phyloP scores from a whole-genome alignment of 345 rosid species.

The Murraya koenigii region DNA sequence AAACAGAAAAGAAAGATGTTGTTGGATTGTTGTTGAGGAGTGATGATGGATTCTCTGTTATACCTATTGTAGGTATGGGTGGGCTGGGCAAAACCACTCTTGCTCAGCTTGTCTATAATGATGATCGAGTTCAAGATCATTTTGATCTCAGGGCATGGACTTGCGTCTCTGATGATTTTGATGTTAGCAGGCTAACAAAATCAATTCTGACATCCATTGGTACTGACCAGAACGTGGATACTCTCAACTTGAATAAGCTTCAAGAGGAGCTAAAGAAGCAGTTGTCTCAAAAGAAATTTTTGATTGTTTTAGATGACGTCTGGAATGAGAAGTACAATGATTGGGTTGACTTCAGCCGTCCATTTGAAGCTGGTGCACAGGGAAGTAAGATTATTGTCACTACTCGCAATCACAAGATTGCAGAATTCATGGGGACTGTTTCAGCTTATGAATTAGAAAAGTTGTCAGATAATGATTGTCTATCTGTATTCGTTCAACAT shows the following conservation, averaged over 20 bases:
- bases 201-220: background rate
- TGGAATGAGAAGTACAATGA: no score
- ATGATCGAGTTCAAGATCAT: background rate
- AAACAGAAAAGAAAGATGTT: slow-evolving; percentile 7
- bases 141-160: no score
- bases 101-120: slow-evolving; percentile 19
- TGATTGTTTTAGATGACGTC: no score
- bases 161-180: no score
- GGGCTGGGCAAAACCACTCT: slow-evolving; percentile 27
- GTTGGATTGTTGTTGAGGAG: background rate
- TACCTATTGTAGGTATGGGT: slow-evolving; percentile 19
- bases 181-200: slow-evolving; percentile 2
- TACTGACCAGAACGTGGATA: no score
- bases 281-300: no score
- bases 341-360: no score
- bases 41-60: background rate
- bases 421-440: background rate
- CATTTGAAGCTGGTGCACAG: no score
- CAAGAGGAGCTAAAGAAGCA: no score
- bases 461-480: background rate
- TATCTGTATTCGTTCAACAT: background rate
- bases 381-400: background rate
- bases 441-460: background rate
- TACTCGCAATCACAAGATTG: background rate
- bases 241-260: no score